phyloP scores from a whole-genome alignment of 371 early-diverging fungal species.

The Rhizomucor miehei region DNA sequence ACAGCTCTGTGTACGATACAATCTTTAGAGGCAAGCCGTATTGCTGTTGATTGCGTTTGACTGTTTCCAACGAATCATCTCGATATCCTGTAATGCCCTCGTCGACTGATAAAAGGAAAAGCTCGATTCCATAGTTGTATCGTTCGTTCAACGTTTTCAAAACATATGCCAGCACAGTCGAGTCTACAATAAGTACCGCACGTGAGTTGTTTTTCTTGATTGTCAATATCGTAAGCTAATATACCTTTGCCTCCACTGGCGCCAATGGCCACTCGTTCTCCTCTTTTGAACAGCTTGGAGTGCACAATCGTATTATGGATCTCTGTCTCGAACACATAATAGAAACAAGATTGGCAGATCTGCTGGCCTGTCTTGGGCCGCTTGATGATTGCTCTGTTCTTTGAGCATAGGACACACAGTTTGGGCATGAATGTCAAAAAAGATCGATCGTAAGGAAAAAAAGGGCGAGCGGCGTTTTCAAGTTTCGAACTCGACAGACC shows the following conservation, averaged over 20 bases:
- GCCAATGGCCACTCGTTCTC: constrained; percentile 96
- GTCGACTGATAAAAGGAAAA: constrained; percentile 96
- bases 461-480: background rate
- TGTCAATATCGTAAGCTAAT: background rate
- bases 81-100: constrained; percentile 99
- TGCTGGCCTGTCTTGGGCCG: constrained; percentile 93
- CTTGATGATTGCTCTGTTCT: constrained; percentile 78
- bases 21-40: constrained; percentile 93
- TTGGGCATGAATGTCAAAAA: constrained; percentile 33
- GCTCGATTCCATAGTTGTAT: constrained; percentile 91
- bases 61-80: constrained; percentile 98
- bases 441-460: background rate
- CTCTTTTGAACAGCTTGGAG: constrained; percentile 82
- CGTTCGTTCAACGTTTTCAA: constrained; percentile 95
- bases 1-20: constrained; percentile 93
- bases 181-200: constrained; percentile 65
- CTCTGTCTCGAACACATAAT: constrained; percentile 92
- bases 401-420: constrained; percentile 50
- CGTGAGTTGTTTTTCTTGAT: background rate
- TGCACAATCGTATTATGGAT: constrained; percentile 93
- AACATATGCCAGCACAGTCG: constrained; percentile 98
- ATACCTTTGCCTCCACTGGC: constrained; percentile 98
- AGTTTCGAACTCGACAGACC: background rate
- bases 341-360: constrained; percentile 96
- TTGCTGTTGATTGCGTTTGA: constrained; percentile 94